These are phyloP conservation scores for Apiotrichum laibachii DNA, from an alignment of 1,284 basidiomycete species.

Conservation along the genomic window DNA sequence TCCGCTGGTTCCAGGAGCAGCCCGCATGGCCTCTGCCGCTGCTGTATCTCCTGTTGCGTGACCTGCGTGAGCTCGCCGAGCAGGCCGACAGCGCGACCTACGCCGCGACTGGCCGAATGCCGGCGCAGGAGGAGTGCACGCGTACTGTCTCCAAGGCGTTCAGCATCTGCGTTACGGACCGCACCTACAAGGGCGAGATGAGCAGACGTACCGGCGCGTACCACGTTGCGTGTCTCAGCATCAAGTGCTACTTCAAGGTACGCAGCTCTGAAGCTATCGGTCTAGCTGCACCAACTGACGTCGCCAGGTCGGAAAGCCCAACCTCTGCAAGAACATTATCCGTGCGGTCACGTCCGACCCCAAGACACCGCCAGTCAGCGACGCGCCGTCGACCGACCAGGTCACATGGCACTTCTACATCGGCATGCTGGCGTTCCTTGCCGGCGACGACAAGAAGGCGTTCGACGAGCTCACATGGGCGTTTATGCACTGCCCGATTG, in stretches of 20 bases:
- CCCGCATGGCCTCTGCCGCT: conserved; percentile 78
- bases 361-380: conserved; percentile 72
- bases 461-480: conserved; percentile 78
- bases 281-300: conserved; percentile 1
- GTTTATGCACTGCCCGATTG: conserved; percentile 71
- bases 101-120: conserved; percentile 57
- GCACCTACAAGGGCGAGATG: conserved; percentile 66
- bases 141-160: conserved; percentile 89
- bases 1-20: conserved; percentile 70
- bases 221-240: conserved; percentile 83
- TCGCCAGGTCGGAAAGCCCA: conserved; percentile 77
- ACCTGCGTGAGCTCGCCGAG: conserved; percentile 75
- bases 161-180: conserved; percentile 81
- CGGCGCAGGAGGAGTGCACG: conserved; percentile 86
- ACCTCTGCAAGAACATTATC: conserved; percentile 86
- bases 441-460: conserved; percentile 84
- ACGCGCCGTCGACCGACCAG: conserved; percentile 81
- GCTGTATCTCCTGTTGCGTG: conserved; percentile 71
- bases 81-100: conserved; percentile 36
- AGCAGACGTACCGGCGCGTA: conserved; percentile 94
- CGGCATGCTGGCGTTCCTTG: conserved; percentile 88
- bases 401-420: conserved; percentile 90
- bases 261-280: background rate
- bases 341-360: conserved; percentile 80
- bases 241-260: conserved; percentile 93